Percentiles rank a stretch among this genome's conserved stretches.
Evolutionary conservation across 2,329 filamentous ascomycete genomes (phyloP).

Genomic region (Myriosclerotinia duriaeana): DNA sequence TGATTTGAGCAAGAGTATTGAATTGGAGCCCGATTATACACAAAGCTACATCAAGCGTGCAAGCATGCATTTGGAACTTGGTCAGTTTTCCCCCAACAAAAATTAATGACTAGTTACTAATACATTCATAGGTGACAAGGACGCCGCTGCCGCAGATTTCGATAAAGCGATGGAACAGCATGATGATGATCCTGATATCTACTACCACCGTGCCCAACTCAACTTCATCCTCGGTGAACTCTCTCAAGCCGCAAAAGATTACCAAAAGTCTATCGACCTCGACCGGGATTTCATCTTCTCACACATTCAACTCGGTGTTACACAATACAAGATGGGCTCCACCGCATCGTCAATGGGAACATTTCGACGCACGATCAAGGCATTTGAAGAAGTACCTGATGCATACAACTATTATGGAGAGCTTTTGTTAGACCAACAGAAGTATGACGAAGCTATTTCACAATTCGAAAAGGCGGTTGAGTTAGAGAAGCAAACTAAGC

Average conservation of each 20-base stretch:
- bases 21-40: slow-evolving; percentile 81
- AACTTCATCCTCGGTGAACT: slow-evolving; percentile 98
- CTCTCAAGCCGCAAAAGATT: slow-evolving; percentile 91
- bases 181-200: slow-evolving; percentile 89
- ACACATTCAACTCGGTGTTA: slow-evolving; percentile 97
- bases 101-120: slow-evolving; percentile 37
- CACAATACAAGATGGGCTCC: slow-evolving; percentile 99
- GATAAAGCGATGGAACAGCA: slow-evolving; percentile 82
- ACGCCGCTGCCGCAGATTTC: slow-evolving; percentile 86
- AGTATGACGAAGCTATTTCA: slow-evolving; percentile 91
- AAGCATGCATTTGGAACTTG: slow-evolving; percentile 94
- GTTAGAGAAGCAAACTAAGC: slow-evolving; percentile 94
- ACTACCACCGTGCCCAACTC: slow-evolving; percentile 96
- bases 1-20: slow-evolving; percentile 90
- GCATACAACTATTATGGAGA: slow-evolving; percentile 99
- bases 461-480: slow-evolving; percentile 99
- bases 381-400: slow-evolving; percentile 93
- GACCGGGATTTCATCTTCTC: slow-evolving; percentile 98
- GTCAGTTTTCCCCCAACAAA: slow-evolving; percentile 48
- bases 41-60: slow-evolving; percentile 99
- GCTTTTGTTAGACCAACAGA: slow-evolving; percentile 92
- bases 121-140: slow-evolving; percentile 63
- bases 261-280: slow-evolving; percentile 98
- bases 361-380: slow-evolving; percentile 96
- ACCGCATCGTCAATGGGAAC: slow-evolving; percentile 98